Evolutionary conservation across 257 asterid genomes (phyloP).

Genomic region (Salvia miltiorrhiza): DNA sequence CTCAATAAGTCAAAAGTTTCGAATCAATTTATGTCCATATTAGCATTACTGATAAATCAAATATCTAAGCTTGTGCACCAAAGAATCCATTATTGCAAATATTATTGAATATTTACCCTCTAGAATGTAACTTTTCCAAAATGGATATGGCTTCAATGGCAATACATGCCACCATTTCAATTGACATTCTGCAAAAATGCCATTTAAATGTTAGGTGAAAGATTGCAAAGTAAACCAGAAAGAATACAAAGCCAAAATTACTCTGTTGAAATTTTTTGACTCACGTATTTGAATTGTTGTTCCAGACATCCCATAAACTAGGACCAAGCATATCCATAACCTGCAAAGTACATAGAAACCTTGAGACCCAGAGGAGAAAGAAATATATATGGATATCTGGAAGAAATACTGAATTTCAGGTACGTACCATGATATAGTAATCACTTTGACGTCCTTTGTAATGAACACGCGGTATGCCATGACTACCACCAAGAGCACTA

Average conservation of each 20-base stretch:
- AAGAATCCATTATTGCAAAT: not conserved
- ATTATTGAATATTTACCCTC: conserved; percentile 47
- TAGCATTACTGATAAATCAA: not conserved
- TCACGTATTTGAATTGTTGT: conserved; percentile 65
- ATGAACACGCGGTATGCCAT: conserved; percentile 82
- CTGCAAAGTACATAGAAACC: conserved; percentile 38
- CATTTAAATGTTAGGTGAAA: conserved; percentile 20
- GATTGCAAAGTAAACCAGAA: conserved; percentile 1
- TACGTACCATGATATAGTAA: conserved; percentile 70
- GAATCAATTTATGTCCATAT: not conserved
- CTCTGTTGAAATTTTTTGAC: not conserved
- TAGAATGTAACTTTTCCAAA: conserved; percentile 79
- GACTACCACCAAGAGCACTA: conserved; percentile 78
- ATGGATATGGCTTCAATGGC: conserved; percentile 94
- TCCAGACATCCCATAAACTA: conserved; percentile 87
- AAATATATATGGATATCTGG: not conserved
- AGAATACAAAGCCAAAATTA: not conserved
- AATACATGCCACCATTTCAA: conserved; percentile 88
- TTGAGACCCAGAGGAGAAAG: not conserved
- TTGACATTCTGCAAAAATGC: conserved; percentile 62
- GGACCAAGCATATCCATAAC: conserved; percentile 99
- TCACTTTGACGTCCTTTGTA: conserved; percentile 70
- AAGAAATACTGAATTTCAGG: not conserved
- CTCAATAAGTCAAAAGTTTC: not conserved
- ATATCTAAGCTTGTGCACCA: not conserved